Evolutionary conservation across 2,329 filamentous ascomycete species (phyloP), one percentile per base, ranked within the genome.

Genomic region (Aschersonia sp.): DNA sequence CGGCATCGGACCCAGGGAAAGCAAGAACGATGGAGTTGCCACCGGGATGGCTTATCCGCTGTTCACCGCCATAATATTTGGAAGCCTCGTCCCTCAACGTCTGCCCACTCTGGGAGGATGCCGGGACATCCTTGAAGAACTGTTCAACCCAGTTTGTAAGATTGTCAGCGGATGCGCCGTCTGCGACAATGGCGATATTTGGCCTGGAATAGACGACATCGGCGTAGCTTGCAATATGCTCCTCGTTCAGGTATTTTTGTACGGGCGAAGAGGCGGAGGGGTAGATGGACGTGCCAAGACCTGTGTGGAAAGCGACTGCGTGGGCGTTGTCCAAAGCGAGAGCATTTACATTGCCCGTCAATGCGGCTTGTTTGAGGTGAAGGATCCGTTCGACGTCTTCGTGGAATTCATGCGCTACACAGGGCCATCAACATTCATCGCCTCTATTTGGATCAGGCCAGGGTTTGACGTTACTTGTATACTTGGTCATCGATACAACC

Each of bases 11-110:
- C 51, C 90, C 89, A 49, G 88, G 85, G 83, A 98, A 97, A 53
- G 81, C 92, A 62, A 98, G 79, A 56, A 95, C 85, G 57, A 95
- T 65, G 42, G 88, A 77, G 70, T 94, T 95, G 56, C 86, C 84
- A 54, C 74, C 72, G 50, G 73, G 74, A 66, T 87, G 84, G 53
- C 84, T 74, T 56, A 85, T 84, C 58, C 92, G 87, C 73, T 94
- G 87, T 75, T 98, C 88, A 62, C 92, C 94, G 66, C 92, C 92
- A 62, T 80, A 85, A 80, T 97, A 98, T 69, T 89, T 92, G 63
- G 80, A 77, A 53, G 84, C 73, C 55, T 78, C 67, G 52, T 72
- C 70, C 62, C 79, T 75, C 53, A 84, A 68, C 44, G 59, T 55
- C 55, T 74, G 66, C 58, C 73, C 69, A 60, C 70, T 67, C 56